Base-by-base conservation (phyloP, 306 rosid species). In the Vigna mungo region DNA sequence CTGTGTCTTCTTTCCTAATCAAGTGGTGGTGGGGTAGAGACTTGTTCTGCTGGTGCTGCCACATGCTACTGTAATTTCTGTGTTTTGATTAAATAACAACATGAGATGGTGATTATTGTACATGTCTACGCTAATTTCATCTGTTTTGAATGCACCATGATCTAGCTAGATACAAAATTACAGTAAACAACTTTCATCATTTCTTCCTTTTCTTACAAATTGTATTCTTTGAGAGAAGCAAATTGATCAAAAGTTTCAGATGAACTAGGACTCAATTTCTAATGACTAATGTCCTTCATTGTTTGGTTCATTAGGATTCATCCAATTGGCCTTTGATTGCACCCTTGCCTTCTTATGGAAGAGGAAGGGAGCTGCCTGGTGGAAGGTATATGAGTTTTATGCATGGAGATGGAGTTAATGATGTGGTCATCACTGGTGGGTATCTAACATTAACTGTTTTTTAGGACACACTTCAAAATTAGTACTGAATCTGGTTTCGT, bases 351-450 rank as follows among this genome's bases (percentile, higher is more conserved):
- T 95, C 98, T 72, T 92, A 90, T 77, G 98, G 96, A 71, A 89
- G 98, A 65, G 98, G 98, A 82, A 89, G 98, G 82, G 98, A 94
- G 81, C 90, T 77, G 17, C 95, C 91, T 68, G 98, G 97, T 55
- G 97, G 86, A 65, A 90, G 98, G 86, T 89, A 90, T 66, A 71
- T 87, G 34, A 92, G 98, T 80, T 86, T 94, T 74, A 89, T 94
- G 74, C 98, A 88, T 70, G 97, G 87, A 55, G 87, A 87, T 60
- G 96, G 95, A 68, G 20, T 92, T 51, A 85, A 60, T 48, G 97
- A 92, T 62, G 95, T 94, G 67, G 78, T 88, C 46, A 92, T 94
- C 82, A 90, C 97, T 20, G 98, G 98, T 92, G 27, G 58, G 93
- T 84, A 75, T 75, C 53, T 4, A 30, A 30, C 34, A 30, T 30